Conservation (phyloP, 1,284 basidiomycete genomes). For the Ganoderma boninense region DNA sequence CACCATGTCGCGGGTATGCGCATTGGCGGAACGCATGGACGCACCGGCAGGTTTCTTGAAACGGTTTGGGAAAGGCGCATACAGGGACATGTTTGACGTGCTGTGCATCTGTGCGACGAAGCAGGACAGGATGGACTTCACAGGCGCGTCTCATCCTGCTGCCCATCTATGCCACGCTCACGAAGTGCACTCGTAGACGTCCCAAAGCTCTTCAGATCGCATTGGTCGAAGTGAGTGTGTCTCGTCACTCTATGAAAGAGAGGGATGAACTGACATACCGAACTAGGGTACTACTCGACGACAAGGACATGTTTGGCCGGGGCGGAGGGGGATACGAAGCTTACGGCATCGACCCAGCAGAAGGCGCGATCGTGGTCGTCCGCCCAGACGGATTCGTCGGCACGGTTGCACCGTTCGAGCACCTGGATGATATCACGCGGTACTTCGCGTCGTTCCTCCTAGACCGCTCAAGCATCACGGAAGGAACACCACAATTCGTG, state of each 20-base stretch:
- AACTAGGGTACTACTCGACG: constrained; percentile 44
- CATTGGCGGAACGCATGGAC: constrained; percentile 54
- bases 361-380: constrained; percentile 69
- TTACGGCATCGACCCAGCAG: constrained; percentile 58
- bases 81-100: constrained; percentile 57
- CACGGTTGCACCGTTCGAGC: constrained; percentile 58
- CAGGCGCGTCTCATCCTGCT: constrained; percentile 25
- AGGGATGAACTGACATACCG: not conserved
- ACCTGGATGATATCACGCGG: constrained; percentile 49
- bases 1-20: constrained; percentile 49
- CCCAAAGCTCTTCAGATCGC: constrained; percentile 59
- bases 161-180: not conserved
- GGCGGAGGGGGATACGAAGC: constrained; percentile 53
- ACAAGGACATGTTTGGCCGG: constrained; percentile 42
- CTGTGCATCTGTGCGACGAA: constrained; percentile 56
- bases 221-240: constrained; percentile 70
- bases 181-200: constrained; percentile 40
- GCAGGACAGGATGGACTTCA: constrained; percentile 56
- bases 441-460: constrained; percentile 60
- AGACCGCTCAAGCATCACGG: not conserved
- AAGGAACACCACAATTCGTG: no score
- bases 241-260: not conserved
- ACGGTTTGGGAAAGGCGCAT: constrained; percentile 37
- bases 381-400: constrained; percentile 80
- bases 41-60: constrained; percentile 48